A percentile compares a stretch with the other conserved stretches of the same genome.
Evolutionary conservation across 2,329 filamentous ascomycete species (phyloP).

Genomic region (Fusarium fracticaudum): DNA sequence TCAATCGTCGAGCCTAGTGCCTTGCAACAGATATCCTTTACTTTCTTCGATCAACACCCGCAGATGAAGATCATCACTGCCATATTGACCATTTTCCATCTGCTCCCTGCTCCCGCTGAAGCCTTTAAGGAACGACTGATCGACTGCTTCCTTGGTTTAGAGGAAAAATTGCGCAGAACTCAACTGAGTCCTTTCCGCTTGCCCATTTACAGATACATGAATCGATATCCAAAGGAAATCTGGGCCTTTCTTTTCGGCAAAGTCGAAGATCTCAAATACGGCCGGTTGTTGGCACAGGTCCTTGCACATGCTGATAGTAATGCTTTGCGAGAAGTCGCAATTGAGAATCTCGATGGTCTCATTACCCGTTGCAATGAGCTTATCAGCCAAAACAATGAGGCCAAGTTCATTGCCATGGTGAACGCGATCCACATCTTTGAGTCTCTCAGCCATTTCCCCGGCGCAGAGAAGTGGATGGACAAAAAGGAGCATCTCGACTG

Average conservation of each 20-base stretch:
- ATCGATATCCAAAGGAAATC: conserved; percentile 89
- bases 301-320: conserved; percentile 79
- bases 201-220: conserved; percentile 91
- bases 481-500: conserved; percentile 69
- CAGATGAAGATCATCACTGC: conserved; percentile 95
- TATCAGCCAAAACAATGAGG: conserved; percentile 74
- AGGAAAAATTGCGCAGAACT: conserved; percentile 85
- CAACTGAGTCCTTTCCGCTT: conserved; percentile 91
- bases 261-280: conserved; percentile 86
- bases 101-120: conserved; percentile 90
- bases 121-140: conserved; percentile 92
- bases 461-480: conserved; percentile 76
- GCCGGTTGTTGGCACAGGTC: conserved; percentile 90
- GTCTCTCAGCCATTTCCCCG: conserved; percentile 75
- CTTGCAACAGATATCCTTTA: conserved; percentile 92
- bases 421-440: conserved; percentile 89
- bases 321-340: conserved; percentile 77
- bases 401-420: conserved; percentile 74
- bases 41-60: conserved; percentile 89
- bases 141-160: conserved; percentile 88
- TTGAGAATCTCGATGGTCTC: conserved; percentile 77
- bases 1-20: conserved; percentile 82
- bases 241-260: conserved; percentile 83
- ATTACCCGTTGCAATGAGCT: conserved; percentile 73
- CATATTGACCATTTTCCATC: conserved; percentile 95